Evolutionary conservation across 2,329 filamentous ascomycete species (phyloP).

Genomic region (Stachybotrys elegans): DNA sequence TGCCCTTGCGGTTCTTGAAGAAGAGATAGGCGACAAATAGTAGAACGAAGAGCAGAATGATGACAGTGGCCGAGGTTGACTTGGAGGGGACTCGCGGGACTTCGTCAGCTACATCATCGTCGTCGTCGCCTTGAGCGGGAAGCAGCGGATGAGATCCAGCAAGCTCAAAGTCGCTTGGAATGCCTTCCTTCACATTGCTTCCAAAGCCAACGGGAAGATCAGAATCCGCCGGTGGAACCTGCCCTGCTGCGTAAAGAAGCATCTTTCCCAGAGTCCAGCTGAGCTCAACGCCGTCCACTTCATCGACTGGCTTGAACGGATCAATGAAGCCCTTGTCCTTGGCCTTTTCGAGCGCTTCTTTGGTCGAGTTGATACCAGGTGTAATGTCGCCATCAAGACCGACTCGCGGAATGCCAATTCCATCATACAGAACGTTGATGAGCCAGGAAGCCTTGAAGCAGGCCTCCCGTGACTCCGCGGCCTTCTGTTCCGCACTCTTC

Average conservation of each 20-base stretch:
- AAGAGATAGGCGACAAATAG: constrained; percentile 65
- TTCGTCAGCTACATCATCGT: constrained; percentile 52
- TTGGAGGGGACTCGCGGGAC: constrained; percentile 60
- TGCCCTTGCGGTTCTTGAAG: constrained; percentile 75
- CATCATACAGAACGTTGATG: constrained; percentile 92
- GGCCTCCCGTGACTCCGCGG: constrained; percentile 75
- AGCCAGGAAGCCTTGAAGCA: constrained; percentile 99
- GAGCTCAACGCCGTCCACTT: constrained; percentile 85
- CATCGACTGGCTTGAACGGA: constrained; percentile 88
- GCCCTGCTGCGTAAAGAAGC: constrained; percentile 87
- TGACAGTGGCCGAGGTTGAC: constrained; percentile 66
- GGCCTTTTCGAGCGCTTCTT: constrained; percentile 60
- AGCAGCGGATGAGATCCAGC: constrained; percentile 54
- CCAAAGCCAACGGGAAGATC: constrained; percentile 83
- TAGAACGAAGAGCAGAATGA: constrained; percentile 74
- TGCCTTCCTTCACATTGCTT: constrained; percentile 63
- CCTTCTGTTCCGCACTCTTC: constrained; percentile 71
- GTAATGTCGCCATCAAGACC: constrained; percentile 62
- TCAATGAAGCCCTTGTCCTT: constrained; percentile 74
- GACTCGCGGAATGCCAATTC: constrained; percentile 85
- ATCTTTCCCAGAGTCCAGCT: constrained; percentile 98
- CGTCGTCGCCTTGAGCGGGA: constrained; percentile 27
- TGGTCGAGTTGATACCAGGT: constrained; percentile 63
- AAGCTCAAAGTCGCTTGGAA: constrained; percentile 77
- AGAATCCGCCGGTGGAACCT: constrained; percentile 62